Evolutionary conservation across 331 rosid genomes (phyloP).

Genomic region (Saraca asoca): DNA sequence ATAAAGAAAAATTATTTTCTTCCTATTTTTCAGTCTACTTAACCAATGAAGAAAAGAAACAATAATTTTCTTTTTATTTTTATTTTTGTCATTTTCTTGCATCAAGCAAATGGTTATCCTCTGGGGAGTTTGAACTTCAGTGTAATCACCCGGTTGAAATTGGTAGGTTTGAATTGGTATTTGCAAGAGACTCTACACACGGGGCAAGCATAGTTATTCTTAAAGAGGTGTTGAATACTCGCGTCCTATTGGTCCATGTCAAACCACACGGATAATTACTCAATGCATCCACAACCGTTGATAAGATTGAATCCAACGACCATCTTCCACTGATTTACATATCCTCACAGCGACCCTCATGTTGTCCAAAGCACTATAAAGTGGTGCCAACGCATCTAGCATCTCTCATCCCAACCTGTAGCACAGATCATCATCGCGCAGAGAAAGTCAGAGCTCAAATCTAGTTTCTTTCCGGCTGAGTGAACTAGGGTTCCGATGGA

Average conservation of each 20-base stretch:
- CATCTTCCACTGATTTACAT: no score
- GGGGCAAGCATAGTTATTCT: no score
- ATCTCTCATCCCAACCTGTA: not conserved
- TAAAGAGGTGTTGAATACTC: not conserved
- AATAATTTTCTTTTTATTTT: no score
- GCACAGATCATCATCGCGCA: not conserved
- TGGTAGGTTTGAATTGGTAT: no score
- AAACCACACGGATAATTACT: conserved; percentile 30
- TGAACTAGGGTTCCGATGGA: conserved; percentile 43
- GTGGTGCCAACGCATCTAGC: not conserved
- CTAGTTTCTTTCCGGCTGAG: not conserved
- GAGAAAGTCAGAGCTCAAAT: not conserved
- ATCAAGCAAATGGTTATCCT: no score
- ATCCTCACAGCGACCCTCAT: not conserved
- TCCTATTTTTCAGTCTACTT: no score
- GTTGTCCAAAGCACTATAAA: conserved; percentile 37
- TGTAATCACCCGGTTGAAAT: no score
- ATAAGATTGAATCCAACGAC: conserved; percentile 39
- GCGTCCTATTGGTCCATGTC: conserved; percentile 37
- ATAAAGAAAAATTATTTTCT: no score
- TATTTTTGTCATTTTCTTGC: no score
- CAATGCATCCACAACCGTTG: conserved; percentile 7
- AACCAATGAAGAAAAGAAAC: no score
- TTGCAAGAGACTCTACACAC: no score
- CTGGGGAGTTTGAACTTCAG: no score